phyloP scores from a whole-genome alignment of 2,329 filamentous ascomycete species.

The Arthrobotrys megalospora region DNA sequence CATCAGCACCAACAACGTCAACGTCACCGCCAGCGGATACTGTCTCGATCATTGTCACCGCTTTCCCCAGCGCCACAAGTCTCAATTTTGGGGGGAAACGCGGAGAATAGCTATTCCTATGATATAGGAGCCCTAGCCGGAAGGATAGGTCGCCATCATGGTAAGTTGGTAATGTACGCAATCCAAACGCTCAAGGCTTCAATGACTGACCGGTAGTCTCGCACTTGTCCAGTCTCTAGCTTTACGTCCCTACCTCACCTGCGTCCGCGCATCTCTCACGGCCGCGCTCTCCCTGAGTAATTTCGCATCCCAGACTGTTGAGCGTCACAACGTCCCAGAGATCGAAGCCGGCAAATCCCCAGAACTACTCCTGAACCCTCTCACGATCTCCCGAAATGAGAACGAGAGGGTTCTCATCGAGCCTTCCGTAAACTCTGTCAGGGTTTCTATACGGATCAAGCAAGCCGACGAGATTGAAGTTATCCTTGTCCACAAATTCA shows the following conservation, averaged over 20 bases:
- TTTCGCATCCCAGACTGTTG: constrained; percentile 96
- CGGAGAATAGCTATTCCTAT: not conserved
- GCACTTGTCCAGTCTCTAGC: constrained; percentile 82
- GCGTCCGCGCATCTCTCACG: constrained; percentile 92
- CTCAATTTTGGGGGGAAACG: not conserved
- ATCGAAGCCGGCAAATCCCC: constrained; percentile 94
- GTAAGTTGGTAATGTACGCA: constrained; percentile 11
- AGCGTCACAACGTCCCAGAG: constrained; percentile 98
- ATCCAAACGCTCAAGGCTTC: not conserved
- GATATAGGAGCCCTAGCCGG: not conserved
- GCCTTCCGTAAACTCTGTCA: constrained; percentile 95
- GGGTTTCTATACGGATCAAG: constrained; percentile 98
- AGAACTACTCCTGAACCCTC: constrained; percentile 90
- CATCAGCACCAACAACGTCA: not conserved
- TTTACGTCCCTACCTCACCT: constrained; percentile 94
- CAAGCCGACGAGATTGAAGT: constrained; percentile 99
- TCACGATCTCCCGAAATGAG: constrained; percentile 93
- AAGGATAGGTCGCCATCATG: constrained; percentile 28
- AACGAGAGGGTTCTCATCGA: constrained; percentile 97
- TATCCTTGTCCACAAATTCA: constrained; percentile 98
- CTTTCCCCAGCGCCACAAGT: not conserved
- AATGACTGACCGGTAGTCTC: not conserved
- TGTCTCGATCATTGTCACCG: not conserved
- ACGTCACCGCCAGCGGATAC: not conserved
- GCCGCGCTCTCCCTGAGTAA: constrained; percentile 94